phyloP scores from a whole-genome alignment of 1,139 yeast species.

The Geotrichum klebahnii region DNA sequence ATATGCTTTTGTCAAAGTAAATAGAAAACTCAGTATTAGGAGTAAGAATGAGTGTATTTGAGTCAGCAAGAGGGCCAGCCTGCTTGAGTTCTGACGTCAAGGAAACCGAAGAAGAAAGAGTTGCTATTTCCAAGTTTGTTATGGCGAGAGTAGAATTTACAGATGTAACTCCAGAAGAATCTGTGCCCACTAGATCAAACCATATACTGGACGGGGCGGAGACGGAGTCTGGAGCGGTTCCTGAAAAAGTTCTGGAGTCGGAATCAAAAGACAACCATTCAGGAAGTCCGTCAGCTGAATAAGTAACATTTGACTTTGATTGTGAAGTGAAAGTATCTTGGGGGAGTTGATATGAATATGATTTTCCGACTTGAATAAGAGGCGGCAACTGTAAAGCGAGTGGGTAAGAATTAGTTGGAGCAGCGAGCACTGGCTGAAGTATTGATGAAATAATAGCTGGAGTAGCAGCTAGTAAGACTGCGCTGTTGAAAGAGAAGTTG shows the following conservation, averaged over 20 bases:
- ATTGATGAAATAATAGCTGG: too few species aligned
- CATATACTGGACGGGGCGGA: constrained; percentile 27
- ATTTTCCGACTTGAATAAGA: constrained; percentile 66
- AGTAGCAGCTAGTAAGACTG: too few species aligned
- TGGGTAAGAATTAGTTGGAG: constrained; percentile 20
- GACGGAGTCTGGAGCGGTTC: constrained; percentile 53
- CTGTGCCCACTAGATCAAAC: constrained; percentile 62
- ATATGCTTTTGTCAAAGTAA: constrained; percentile 48
- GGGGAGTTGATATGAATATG: constrained; percentile 64
- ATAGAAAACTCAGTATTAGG: constrained; percentile 67
- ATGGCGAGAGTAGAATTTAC: constrained; percentile 56
- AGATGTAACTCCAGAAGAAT: constrained; percentile 48
- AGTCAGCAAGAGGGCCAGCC: background rate
- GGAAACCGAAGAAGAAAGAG: background rate
- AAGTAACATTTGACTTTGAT: constrained; percentile 35
- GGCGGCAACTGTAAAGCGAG: constrained; percentile 63
- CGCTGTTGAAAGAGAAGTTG: too few species aligned
- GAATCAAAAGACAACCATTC: constrained; percentile 74
- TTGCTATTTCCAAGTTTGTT: constrained; percentile 36
- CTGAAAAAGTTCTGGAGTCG: constrained; percentile 56
- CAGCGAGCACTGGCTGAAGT: too few species aligned
- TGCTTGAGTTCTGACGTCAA: constrained; percentile 5
- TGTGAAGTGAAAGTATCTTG: constrained; percentile 61
- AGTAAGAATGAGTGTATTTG: constrained; percentile 62
- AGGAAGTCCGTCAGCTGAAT: constrained; percentile 60